A percentile compares a stretch with the other conserved stretches of the same genome.
These are phyloP conservation scores for Glycyrrhiza uralensis DNA, from an alignment of 306 rosid genomes.

Conservation along the genomic window DNA sequence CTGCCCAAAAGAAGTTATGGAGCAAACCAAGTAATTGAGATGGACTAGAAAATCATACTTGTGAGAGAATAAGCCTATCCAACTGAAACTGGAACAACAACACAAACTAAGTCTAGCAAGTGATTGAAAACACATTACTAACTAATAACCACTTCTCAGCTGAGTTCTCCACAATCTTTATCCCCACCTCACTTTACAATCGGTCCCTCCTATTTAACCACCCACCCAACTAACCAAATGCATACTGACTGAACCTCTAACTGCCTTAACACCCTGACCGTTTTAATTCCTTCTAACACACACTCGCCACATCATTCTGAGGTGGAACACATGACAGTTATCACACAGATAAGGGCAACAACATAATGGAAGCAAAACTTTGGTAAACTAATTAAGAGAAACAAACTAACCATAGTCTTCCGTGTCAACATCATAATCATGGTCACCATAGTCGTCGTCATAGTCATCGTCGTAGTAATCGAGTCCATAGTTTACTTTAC, in stretches of 20 bases:
- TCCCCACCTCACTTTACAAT: neutral
- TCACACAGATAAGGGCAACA: neutral
- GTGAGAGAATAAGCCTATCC: neutral
- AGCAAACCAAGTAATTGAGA: neutral
- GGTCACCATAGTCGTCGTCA: conserved; percentile 45
- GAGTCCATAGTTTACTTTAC: conserved; percentile 57
- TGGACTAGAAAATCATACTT: neutral
- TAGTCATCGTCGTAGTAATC: conserved; percentile 57
- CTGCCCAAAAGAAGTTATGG: neutral
- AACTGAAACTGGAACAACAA: neutral
- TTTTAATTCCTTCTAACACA: neutral
- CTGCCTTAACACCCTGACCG: neutral
- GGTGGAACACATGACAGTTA: neutral
- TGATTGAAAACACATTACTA: neutral
- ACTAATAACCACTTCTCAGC: neutral
- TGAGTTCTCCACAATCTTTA: neutral
- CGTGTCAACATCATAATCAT: conserved; percentile 32
- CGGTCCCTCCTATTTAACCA: neutral
- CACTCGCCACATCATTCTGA: neutral
- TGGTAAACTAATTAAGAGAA: neutral
- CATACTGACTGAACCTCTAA: neutral
- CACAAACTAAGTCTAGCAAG: neutral
- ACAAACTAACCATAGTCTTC: conserved; percentile 56
- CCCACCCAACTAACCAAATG: neutral
- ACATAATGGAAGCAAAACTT: neutral